Evolutionary conservation across 2,329 filamentous ascomycete genomes (phyloP), one percentile per base, ranked within the genome.

Genomic region (Neonectria ditissima): DNA sequence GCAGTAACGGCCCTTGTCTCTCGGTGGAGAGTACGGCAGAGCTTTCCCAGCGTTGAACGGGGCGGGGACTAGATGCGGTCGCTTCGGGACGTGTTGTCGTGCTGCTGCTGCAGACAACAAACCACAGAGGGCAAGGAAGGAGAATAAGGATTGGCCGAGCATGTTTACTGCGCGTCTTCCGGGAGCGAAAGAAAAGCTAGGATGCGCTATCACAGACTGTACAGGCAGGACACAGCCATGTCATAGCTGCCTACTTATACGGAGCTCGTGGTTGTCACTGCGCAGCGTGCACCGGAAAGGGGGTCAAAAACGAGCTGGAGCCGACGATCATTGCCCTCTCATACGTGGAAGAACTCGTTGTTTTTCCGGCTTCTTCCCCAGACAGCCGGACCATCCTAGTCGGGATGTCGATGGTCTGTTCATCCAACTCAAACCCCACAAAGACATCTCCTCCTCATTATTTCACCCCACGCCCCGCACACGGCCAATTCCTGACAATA

Each of bases 41-140:
- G 50, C 30, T 4, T 65, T 52, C 1, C 69, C 71, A 3, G 64
- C 58, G 30, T 66, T 59, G 28, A 67, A 71, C 1, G 71, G 71
- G 2, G 66, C 54, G 10, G 67, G 63, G 14, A 62, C 60, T 13
- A 73, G 11, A 2, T 65, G 50, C 6, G 71, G 71, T 2, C 70
- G 57, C n/a, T 63, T 66, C 0, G 69, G 70, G 2, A 73, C 22
- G 5, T 52, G 47, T 4, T 55, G 61, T 3, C 52, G 48, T 3
- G 54, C 56, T 30, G 55, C 63, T n/a, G 48, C 47, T 5, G 43
- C 67, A 11, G 61, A 55, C 50, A 72, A 37, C 30, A 70, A 24
- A 22, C 52, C 59, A 32, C 65, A 67, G 2, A 72, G 44, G 3
- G 57, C 41, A 18, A 62, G 41, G 2, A 59, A 48, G 2, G 62